Evolutionary conservation across 2,329 filamentous ascomycete genomes (phyloP).

Genomic region (Cladosporium sp.): DNA sequence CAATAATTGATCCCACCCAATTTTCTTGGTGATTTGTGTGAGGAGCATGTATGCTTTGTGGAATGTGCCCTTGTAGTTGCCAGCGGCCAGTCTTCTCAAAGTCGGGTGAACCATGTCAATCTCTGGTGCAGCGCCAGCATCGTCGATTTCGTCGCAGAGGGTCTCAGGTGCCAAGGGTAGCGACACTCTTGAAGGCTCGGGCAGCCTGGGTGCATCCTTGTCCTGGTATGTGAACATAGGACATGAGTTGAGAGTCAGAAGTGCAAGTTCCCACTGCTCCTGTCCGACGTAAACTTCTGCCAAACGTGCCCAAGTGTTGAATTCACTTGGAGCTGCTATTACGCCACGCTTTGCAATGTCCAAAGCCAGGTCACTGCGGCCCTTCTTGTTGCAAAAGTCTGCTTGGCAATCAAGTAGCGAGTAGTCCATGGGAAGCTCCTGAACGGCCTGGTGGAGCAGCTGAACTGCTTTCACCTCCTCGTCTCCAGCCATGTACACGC

Average conservation of each 20-base stretch:
- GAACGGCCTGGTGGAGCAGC: conserved; percentile 81
- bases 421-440: conserved; percentile 96
- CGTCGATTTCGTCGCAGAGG: conserved; percentile 92
- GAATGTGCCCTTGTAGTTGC: conserved; percentile 92
- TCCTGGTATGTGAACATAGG: conserved; percentile 99
- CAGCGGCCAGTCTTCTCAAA: conserved; percentile 79
- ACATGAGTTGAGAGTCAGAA: conserved; percentile 95
- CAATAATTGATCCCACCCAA: conserved; percentile 94
- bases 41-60: conserved; percentile 90
- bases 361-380: conserved; percentile 79
- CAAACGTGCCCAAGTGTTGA: conserved; percentile 91
- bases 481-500: conserved; percentile 89
- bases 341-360: conserved; percentile 94
- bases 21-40: conserved; percentile 93
- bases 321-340: conserved; percentile 92
- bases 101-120: conserved; percentile 85
- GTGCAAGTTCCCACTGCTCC: conserved; percentile 94
- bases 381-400: conserved; percentile 86
- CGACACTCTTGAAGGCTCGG: conserved; percentile 83
- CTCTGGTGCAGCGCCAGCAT: conserved; percentile 74
- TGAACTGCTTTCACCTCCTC: conserved; percentile 96
- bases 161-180: conserved; percentile 87
- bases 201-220: conserved; percentile 93
- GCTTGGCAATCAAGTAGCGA: conserved; percentile 93
- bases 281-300: conserved; percentile 91